Evolutionary conservation across 495 filamentous ascomycete species (phyloP).

Genomic region (Aspergillus egyptiacus): DNA sequence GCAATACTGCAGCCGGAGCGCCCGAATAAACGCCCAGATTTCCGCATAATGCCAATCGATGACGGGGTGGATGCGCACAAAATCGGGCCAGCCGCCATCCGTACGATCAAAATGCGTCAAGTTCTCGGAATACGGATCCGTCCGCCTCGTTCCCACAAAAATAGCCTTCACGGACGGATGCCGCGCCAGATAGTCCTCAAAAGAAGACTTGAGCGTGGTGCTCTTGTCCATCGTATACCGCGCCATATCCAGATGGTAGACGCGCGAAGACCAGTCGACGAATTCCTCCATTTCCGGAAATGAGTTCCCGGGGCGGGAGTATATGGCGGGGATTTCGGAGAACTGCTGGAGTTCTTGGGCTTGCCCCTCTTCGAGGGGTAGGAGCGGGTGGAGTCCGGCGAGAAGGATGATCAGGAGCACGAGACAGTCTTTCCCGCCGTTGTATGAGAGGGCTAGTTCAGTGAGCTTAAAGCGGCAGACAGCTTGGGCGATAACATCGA

Average conservation of each 20-base stretch:
- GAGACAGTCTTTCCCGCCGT: slow-evolving; percentile 97
- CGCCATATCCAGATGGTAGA: slow-evolving; percentile 71
- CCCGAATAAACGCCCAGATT: slow-evolving; percentile 88
- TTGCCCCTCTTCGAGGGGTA: slow-evolving; percentile 13
- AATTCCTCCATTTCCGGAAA: slow-evolving; percentile 84
- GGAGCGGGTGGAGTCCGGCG: slow-evolving; percentile 49
- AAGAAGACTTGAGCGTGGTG: slow-evolving; percentile 54
- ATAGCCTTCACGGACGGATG: slow-evolving; percentile 65
- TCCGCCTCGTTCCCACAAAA: slow-evolving; percentile 86
- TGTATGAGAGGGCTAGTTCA: slow-evolving; percentile 87
- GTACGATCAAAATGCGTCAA: slow-evolving; percentile 78
- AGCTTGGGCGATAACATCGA: slow-evolving; percentile 67
- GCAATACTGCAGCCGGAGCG: slow-evolving; percentile 74
- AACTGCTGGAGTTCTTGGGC: too few species aligned
- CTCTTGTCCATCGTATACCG: slow-evolving; percentile 57
- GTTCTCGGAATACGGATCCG: slow-evolving; percentile 80
- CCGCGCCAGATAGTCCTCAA: slow-evolving; percentile 65
- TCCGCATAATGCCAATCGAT: slow-evolving; percentile 97
- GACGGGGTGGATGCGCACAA: slow-evolving; percentile 90
- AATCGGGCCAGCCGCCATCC: slow-evolving; percentile 83
- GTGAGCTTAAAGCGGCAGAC: slow-evolving; percentile 65
- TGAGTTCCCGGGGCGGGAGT: slow-evolving; percentile 73
- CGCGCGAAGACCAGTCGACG: slow-evolving; percentile 53
- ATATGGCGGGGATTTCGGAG: slow-evolving; percentile 65
- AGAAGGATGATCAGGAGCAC: slow-evolving; percentile 88